These are phyloP conservation scores for Cutaneotrichosporon sp. DNA, from an alignment of 1,284 basidiomycete species.

Conservation along the genomic window DNA sequence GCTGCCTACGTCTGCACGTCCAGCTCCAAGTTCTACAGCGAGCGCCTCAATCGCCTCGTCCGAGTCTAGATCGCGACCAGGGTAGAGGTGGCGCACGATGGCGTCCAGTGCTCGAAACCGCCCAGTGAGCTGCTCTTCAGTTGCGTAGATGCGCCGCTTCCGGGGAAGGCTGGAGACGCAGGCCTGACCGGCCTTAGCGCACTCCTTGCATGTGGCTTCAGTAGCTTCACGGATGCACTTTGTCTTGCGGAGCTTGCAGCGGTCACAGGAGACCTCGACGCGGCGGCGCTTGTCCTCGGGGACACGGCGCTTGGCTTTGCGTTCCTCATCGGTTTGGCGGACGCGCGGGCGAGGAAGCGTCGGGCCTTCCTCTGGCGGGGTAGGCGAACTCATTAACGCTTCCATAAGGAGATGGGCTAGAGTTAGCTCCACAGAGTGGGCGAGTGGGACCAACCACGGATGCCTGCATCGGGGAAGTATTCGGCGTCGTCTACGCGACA, in stretches of 20 bases:
- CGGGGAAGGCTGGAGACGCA: constrained; percentile 25
- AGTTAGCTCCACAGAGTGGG: background rate
- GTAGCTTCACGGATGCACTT: constrained; percentile 19
- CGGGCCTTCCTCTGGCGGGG: background rate
- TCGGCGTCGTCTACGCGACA: background rate
- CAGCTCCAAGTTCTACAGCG: constrained; percentile 2
- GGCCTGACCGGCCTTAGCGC: constrained; percentile 19
- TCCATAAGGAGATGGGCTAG: background rate
- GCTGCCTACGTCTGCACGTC: constrained; percentile 1
- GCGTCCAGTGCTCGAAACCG: constrained; percentile 21
- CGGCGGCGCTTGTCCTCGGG: constrained; percentile 6
- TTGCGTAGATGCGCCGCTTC: constrained; percentile 16
- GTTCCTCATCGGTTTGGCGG: constrained; percentile 3
- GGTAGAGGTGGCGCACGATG: constrained; percentile 22
- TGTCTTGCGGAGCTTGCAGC: constrained; percentile 26
- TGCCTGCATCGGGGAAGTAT: background rate
- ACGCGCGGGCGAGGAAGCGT: background rate
- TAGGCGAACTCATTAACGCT: background rate
- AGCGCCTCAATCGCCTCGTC: constrained; percentile 11
- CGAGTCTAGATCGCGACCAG: constrained; percentile 21
- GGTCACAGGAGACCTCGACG: constrained; percentile 21
- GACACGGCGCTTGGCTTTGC: constrained; percentile 2
- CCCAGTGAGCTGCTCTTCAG: constrained; percentile 7
- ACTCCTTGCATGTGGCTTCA: constrained; percentile 20
- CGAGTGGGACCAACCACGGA: background rate